These are phyloP conservation scores for Aurifilum marmelostoma DNA, from an alignment of 2,329 filamentous ascomycete species.

Conservation along the genomic window DNA sequence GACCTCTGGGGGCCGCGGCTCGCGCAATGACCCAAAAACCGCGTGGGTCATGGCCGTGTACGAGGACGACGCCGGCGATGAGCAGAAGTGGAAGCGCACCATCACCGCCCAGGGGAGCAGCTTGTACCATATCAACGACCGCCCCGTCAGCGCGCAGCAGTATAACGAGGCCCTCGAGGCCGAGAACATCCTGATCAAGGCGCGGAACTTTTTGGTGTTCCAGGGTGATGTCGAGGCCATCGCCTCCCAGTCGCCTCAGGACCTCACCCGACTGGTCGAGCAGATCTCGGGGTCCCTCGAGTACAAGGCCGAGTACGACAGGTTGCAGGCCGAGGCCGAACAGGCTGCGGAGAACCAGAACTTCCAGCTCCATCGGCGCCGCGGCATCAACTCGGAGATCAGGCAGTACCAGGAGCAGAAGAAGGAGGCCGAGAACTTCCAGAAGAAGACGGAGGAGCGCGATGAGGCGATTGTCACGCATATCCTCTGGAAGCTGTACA, in stretches of 20 bases:
- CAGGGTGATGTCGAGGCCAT: slow-evolving; percentile 98
- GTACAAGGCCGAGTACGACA: slow-evolving; percentile 92
- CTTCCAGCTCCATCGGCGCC: slow-evolving; percentile 83
- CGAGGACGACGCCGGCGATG: slow-evolving; percentile 93
- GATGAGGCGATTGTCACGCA: slow-evolving; percentile 92
- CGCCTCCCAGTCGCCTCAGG: slow-evolving; percentile 90
- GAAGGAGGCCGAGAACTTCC: slow-evolving; percentile 90
- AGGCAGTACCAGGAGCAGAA: slow-evolving; percentile 98
- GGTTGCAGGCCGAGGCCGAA: slow-evolving; percentile 82
- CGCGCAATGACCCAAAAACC: slow-evolving; percentile 83
- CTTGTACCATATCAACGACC: slow-evolving; percentile 97
- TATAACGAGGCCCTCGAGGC: slow-evolving; percentile 92
- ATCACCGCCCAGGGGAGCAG: slow-evolving; percentile 88
- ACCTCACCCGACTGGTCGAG: slow-evolving; percentile 91
- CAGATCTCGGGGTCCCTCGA: slow-evolving; percentile 97
- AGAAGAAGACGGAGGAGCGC: slow-evolving; percentile 85
- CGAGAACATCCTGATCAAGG: slow-evolving; percentile 97
- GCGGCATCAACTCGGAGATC: slow-evolving; percentile 96
- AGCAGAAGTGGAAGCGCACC: slow-evolving; percentile 92
- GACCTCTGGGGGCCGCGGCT: slow-evolving; percentile 60
- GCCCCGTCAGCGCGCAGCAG: slow-evolving; percentile 81
- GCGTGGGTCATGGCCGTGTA: slow-evolving; percentile 99
- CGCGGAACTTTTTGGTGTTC: slow-evolving; percentile 96
- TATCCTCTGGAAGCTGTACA: slow-evolving; percentile 94
- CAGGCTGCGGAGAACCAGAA: slow-evolving; percentile 86